Evolutionary conservation across 192 early-diverging fungal species (phyloP).

Genomic region (Piromyces sp.): DNA sequence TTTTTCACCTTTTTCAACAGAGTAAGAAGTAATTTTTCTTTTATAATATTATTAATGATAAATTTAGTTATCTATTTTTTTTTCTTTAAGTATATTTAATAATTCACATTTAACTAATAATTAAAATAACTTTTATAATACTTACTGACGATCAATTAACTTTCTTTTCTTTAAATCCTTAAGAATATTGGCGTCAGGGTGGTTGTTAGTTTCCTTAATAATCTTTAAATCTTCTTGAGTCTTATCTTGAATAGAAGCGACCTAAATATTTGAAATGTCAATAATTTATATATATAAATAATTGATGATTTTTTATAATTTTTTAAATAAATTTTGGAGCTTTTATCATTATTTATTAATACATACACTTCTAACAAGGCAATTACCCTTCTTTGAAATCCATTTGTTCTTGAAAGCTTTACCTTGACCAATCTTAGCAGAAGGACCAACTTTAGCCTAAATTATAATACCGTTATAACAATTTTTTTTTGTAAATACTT

Average conservation of each 20-base stretch:
- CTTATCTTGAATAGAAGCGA: constrained; percentile 67
- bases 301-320: too few relatives aligned
- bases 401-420: constrained; percentile 96
- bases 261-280: too few relatives aligned
- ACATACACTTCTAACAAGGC: constrained; percentile 36
- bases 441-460: constrained; percentile 29
- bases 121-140: constrained; percentile 1
- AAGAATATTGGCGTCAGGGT: constrained; percentile 42
- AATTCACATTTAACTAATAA: too few relatives aligned
- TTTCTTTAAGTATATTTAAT: too few relatives aligned
- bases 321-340: too few relatives aligned
- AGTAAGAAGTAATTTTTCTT: constrained; percentile 63
- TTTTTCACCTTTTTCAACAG: constrained; percentile 65
- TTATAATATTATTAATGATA: too few relatives aligned
- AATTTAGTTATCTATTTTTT: too few relatives aligned
- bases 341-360: neutral
- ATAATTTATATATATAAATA: too few relatives aligned
- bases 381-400: constrained; percentile 63
- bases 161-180: constrained; percentile 64
- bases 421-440: constrained; percentile 82
- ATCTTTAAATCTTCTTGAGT: constrained; percentile 54
- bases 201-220: constrained; percentile 42
- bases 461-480: neutral
- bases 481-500: too few relatives aligned
- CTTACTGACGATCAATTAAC: constrained; percentile 25